These are phyloP conservation scores for Parafenestella ontariensis DNA, from an alignment of 2,329 filamentous ascomycete genomes.

Conservation along the genomic window DNA sequence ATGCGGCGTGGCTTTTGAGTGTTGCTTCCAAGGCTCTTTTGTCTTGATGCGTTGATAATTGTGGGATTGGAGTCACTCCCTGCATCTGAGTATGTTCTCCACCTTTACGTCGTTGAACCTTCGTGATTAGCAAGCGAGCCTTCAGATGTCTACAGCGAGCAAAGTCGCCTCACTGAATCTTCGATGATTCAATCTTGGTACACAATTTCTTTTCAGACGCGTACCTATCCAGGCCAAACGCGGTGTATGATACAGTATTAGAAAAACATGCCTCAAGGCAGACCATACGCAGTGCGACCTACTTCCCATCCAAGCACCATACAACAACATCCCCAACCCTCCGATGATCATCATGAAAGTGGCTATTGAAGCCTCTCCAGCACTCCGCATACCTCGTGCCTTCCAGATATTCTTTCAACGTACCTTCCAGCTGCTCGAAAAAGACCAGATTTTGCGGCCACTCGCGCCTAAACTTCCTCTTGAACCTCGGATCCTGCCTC, in stretches of 20 bases:
- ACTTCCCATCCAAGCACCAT: slow-evolving; percentile 55
- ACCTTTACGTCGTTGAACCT: neutral
- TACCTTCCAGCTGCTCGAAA: slow-evolving; percentile 65
- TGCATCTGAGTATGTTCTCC: neutral
- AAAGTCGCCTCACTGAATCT: neutral
- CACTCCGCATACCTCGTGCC: slow-evolving; percentile 63
- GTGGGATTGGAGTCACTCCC: too few relatives aligned
- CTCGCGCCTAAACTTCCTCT: slow-evolving; percentile 20
- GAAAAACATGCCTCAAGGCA: neutral
- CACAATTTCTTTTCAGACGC: neutral
- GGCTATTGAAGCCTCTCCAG: slow-evolving; percentile 66
- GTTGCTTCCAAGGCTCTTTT: slow-evolving; percentile 57
- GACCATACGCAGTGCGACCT: neutral
- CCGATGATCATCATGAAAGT: slow-evolving; percentile 68
- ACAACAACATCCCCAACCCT: slow-evolving; percentile 68
- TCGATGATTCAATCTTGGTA: neutral
- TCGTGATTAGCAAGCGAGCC: neutral
- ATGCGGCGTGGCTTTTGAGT: slow-evolving; percentile 65
- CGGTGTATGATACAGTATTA: neutral
- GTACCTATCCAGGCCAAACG: neutral
- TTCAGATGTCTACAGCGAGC: too few relatives aligned
- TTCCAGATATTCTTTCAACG: slow-evolving; percentile 53
- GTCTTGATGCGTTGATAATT: neutral
- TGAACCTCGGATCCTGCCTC: slow-evolving; percentile 28
- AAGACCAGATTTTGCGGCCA: slow-evolving; percentile 60